phyloP scores from a whole-genome alignment of 495 filamentous ascomycete species.

The Tetracladium setigerum region DNA sequence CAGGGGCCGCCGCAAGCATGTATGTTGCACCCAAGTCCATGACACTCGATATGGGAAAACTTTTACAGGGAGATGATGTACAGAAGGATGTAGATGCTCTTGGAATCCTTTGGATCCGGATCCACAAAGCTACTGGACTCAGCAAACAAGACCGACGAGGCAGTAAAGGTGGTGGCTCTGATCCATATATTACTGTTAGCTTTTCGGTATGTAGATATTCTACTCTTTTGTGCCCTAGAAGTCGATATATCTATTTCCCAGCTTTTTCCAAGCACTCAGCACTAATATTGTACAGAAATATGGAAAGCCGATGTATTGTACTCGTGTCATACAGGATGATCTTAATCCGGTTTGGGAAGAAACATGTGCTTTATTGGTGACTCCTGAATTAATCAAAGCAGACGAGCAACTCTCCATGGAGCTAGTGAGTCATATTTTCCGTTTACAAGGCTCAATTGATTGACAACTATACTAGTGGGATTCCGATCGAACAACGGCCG shows the following conservation, averaged over 20 bases:
- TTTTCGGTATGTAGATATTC: conserved; percentile 29
- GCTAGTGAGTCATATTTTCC: conserved; percentile 28
- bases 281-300: conserved; percentile 48
- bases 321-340: conserved; percentile 88
- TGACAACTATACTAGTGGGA: conserved; percentile 51
- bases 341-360: conserved; percentile 93
- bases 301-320: conserved; percentile 96
- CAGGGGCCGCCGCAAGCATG: conserved; percentile 64
- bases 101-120: conserved; percentile 84
- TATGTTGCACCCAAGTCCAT: conserved; percentile 96
- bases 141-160: conserved; percentile 88
- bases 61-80: conserved; percentile 84
- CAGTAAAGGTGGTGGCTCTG: conserved; percentile 78
- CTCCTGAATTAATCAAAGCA: conserved; percentile 81
- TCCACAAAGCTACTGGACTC: conserved; percentile 76
- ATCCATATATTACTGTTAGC: conserved; percentile 75
- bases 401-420: conserved; percentile 89
- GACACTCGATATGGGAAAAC: conserved; percentile 83
- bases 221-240: background rate
- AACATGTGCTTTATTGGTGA: conserved; percentile 78
- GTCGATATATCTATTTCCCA: conserved; percentile 34
- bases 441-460: too few relatives aligned
- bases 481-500: conserved; percentile 77
- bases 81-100: conserved; percentile 80
- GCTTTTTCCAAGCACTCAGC: conserved; percentile 34